Evolutionary conservation across 2,329 filamentous ascomycete species (phyloP).

Genomic region (Fusarium decemcellulare): DNA sequence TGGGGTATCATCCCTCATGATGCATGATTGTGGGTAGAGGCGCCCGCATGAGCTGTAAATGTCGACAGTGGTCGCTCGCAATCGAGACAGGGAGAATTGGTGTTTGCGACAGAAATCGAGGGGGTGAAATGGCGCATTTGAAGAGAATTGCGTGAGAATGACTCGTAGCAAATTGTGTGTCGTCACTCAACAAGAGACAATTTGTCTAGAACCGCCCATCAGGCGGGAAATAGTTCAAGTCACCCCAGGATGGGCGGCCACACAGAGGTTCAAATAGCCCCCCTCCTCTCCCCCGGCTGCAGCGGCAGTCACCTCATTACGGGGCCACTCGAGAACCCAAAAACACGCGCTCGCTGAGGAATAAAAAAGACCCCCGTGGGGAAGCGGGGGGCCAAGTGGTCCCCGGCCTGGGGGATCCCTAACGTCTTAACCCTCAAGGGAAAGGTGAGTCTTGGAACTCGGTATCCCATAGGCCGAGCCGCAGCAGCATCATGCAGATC

Average conservation of each 20-base stretch:
- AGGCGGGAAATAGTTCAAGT: background rate
- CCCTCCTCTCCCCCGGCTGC: conserved; percentile 5
- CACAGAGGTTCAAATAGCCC: background rate
- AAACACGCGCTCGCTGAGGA: conserved; percentile 13
- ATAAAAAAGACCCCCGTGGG: conserved; percentile 23
- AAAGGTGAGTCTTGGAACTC: background rate
- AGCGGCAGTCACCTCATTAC: conserved; percentile 16
- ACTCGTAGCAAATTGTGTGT: conserved; percentile 6
- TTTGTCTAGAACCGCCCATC: background rate
- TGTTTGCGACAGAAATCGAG: background rate
- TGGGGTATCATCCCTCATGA: conserved; percentile 42
- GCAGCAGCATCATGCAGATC: conserved; percentile 2
- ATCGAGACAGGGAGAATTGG: conserved; percentile 4
- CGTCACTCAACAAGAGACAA: background rate
- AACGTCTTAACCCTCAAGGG: background rate
- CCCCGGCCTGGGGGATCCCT: conserved; percentile 17
- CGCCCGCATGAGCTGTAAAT: conserved; percentile 13
- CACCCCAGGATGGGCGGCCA: background rate
- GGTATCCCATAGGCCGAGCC: background rate
- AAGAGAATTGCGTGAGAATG: conserved; percentile 4
- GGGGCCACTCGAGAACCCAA: background rate
- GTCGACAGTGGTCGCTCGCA: conserved; percentile 12
- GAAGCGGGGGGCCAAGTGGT: conserved; percentile 11
- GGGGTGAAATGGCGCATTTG: background rate
- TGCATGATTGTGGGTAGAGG: conserved; percentile 29